Conservation (phyloP, 2,329 filamentous ascomycete genomes). For the Zopfia rhizophila region DNA sequence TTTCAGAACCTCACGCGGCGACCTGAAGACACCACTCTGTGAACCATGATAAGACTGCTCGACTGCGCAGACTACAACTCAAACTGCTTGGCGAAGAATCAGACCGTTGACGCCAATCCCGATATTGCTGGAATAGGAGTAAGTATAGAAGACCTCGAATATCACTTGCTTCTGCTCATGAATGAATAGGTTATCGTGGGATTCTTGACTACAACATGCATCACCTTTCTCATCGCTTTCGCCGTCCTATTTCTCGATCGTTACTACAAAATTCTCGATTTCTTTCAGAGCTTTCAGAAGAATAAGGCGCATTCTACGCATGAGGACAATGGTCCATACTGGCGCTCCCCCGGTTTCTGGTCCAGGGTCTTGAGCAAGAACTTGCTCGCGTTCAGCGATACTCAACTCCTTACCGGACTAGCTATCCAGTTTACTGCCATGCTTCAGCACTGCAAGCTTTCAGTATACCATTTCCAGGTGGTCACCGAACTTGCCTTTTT, state of each 20-base stretch:
- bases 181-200: slow-evolving; percentile 33
- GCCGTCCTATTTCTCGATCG: slow-evolving; percentile 41
- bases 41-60: slow-evolving; percentile 25
- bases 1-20: too few relatives aligned
- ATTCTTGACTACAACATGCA: slow-evolving; percentile 40
- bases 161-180: slow-evolving; percentile 2
- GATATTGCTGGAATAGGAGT: slow-evolving; percentile 45
- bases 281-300: slow-evolving; percentile 25
- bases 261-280: slow-evolving; percentile 31
- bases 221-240: slow-evolving; percentile 41
- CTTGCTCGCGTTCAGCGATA: slow-evolving; percentile 42
- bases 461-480: slow-evolving; percentile 44
- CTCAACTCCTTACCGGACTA: slow-evolving; percentile 42
- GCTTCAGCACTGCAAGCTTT: slow-evolving; percentile 42
- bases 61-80: slow-evolving; percentile 27
- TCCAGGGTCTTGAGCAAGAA: slow-evolving; percentile 44
- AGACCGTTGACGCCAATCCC: slow-evolving; percentile 34
- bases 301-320: slow-evolving; percentile 22
- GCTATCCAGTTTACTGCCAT: slow-evolving; percentile 45
- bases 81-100: slow-evolving; percentile 23
- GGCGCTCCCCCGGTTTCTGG: slow-evolving; percentile 42
- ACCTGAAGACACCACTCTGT: too few relatives aligned
- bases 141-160: too few relatives aligned
- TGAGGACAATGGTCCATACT: slow-evolving; percentile 31
- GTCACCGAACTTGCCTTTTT: slow-evolving; percentile 43